Percentiles rank a stretch among this genome's conserved stretches.
phyloP scores from a whole-genome alignment of 1,284 basidiomycete species.

The Naganishia cerealis region DNA sequence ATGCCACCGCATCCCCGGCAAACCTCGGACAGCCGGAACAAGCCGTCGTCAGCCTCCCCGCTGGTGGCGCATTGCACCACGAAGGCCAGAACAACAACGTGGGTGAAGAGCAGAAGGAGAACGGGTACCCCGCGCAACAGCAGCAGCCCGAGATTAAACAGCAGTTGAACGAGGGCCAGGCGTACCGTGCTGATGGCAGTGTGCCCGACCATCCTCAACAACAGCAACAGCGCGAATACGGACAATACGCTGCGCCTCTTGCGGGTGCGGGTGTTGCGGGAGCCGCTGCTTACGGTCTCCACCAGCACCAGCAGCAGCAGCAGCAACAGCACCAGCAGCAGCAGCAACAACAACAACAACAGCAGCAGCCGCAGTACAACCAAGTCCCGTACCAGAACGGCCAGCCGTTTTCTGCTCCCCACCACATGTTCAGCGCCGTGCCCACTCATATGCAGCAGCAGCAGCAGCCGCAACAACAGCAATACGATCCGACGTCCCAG shows the following conservation, averaged over 20 bases:
- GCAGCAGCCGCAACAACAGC: not conserved
- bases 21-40: conserved; percentile 26
- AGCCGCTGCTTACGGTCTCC: conserved; percentile 35
- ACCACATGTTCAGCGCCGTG: conserved; percentile 16
- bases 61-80: conserved; percentile 26
- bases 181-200: conserved; percentile 29
- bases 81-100: conserved; percentile 22
- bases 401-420: conserved; percentile 36
- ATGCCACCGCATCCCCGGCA: conserved; percentile 26
- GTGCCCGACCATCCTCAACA: conserved; percentile 32
- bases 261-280: conserved; percentile 32
- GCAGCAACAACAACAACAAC: conserved; percentile 29
- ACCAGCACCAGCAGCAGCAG: conserved; percentile 44
- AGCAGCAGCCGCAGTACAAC: conserved; percentile 22
- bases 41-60: conserved; percentile 22
- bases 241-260: conserved; percentile 24
- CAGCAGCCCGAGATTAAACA: conserved; percentile 16
- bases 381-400: conserved; percentile 31
- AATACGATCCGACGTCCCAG: not conserved
- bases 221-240: conserved; percentile 23
- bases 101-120: not conserved
- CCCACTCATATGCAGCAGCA: conserved; percentile 5
- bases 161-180: conserved; percentile 32
- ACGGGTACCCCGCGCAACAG: not conserved
- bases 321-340: no score